Evolutionary conservation across 495 filamentous ascomycete genomes (phyloP).

Genomic region (Thermothielavioides terrestris): DNA sequence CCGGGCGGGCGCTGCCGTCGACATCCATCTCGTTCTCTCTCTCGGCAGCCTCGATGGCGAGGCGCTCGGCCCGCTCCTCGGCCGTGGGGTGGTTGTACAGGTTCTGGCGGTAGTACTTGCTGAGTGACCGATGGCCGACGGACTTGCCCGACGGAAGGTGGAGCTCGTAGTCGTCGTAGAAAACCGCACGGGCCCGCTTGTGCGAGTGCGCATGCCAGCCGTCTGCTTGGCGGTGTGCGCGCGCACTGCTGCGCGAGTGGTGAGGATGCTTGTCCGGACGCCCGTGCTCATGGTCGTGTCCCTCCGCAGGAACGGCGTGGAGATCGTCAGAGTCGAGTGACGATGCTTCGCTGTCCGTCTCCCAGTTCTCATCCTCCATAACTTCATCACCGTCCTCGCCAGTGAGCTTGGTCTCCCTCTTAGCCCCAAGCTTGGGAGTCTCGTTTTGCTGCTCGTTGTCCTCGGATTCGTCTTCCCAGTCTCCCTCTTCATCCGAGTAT

Average conservation of each 20-base stretch:
- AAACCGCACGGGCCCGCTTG: conserved; percentile 57
- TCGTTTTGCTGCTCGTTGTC: conserved; percentile 50
- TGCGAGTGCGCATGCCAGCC: conserved; percentile 68
- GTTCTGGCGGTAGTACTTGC: conserved; percentile 87
- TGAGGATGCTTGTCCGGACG: conserved; percentile 55
- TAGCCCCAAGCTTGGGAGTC: conserved; percentile 50
- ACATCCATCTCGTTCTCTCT: conserved; percentile 23
- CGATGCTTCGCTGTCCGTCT: conserved; percentile 80
- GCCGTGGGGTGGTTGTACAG: conserved; percentile 68
- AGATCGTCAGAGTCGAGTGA: conserved; percentile 73
- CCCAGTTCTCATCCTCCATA: conserved; percentile 52
- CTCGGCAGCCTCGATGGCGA: conserved; percentile 43
- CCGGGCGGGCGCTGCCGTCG: conserved; percentile 9
- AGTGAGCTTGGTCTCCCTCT: conserved; percentile 38
- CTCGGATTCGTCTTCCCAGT: conserved; percentile 63
- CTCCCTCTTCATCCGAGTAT: conserved; percentile 59
- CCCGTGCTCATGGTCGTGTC: conserved; percentile 51
- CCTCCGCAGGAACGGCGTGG: conserved; percentile 59
- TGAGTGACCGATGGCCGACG: conserved; percentile 83
- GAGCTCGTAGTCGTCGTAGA: conserved; percentile 84
- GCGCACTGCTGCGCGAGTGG: conserved; percentile 54
- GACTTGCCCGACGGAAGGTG: conserved; percentile 85
- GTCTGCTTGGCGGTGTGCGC: conserved; percentile 58
- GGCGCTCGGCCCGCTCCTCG: conserved; percentile 53
- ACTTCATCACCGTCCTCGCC: conserved; percentile 38